Percentiles rank a stretch among this genome's conserved stretches.
Conservation (phyloP, 495 filamentous ascomycete genomes). For the Daldinia loculata region DNA sequence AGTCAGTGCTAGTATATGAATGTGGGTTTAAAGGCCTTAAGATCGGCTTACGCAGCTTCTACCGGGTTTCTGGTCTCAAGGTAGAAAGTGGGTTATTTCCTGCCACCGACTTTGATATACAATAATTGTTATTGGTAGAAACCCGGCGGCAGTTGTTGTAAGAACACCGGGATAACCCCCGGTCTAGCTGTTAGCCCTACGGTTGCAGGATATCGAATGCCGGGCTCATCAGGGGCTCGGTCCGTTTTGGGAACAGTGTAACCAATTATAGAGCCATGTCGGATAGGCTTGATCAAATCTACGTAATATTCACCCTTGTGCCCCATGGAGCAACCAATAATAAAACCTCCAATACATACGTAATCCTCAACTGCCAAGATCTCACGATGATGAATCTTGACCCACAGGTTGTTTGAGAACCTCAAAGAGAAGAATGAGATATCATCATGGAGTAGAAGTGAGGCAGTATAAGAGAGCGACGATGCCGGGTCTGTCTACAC, state of each 20-base stretch:
- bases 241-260: background rate
- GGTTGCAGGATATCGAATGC: background rate
- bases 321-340: background rate
- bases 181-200: background rate
- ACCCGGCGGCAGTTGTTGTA: background rate
- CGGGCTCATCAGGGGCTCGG: background rate
- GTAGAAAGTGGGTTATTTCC: background rate
- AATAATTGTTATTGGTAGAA: background rate
- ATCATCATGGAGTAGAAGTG: background rate
- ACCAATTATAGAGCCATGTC: too few relatives aligned
- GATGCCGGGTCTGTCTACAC: background rate
- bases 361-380: conserved; percentile 29
- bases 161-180: background rate
- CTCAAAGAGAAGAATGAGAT: background rate
- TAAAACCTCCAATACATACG: background rate
- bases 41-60: conserved; percentile 3
- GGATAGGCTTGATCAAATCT: too few relatives aligned
- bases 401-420: conserved; percentile 14
- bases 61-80: background rate
- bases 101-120: background rate
- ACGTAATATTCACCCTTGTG: background rate
- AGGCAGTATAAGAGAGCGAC: background rate
- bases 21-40: background rate
- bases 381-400: conserved; percentile 32
- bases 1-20: background rate